Evolutionary conservation across 2,329 filamentous ascomycete genomes (phyloP), one percentile per base, ranked within the genome.

Genomic region (Arachnomyces sp.): DNA sequence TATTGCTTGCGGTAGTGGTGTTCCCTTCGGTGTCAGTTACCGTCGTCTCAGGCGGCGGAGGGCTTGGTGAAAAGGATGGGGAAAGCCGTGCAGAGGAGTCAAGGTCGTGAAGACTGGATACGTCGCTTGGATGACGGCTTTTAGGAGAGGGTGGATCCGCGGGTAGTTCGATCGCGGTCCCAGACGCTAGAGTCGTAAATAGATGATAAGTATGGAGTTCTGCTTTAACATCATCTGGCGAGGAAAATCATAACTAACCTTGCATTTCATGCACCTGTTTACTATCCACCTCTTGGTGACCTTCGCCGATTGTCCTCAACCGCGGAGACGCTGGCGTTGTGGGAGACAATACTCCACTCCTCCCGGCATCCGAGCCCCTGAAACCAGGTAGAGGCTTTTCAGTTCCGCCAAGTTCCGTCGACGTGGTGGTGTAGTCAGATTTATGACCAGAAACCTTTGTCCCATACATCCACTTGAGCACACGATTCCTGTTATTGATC

Each of bases 401-500:
- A 32, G 15, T 14, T 9, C 42, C 39, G 17, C 43, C 47, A 29
- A 42, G 36, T 14, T 48, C 43, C 5, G 45, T 48, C 6, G 45
- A 41, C 7, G 45, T 31, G 51, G 54, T 30, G 45, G 55, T 34
- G 54, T 56, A 3, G 55, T 50, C 15, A 51, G 36, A 31, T n/a
- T 36, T 56, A 51, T 36, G 48, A 49, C 36, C 45, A 47, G 6
- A 43, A 47, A 36, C 40, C 43, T 17, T 46, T 13, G 57, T 46
- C 13, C 66, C 67, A 38, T 63, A 65, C 39, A 78, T 66, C 76
- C 76, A 79, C 2, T 64, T 67, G 8, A 67, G 52, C 49, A 79
- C 71, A 28, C 68, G 66, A 40, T 64, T 61, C 31, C 67, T 63
- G 17, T 65, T 64, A 32, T 74, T 70, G 30, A 73, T 68, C 0